These are phyloP conservation scores for Tubosaeta sp. DNA, from an alignment of 768 basidiomycete species.

Conservation along the genomic window DNA sequence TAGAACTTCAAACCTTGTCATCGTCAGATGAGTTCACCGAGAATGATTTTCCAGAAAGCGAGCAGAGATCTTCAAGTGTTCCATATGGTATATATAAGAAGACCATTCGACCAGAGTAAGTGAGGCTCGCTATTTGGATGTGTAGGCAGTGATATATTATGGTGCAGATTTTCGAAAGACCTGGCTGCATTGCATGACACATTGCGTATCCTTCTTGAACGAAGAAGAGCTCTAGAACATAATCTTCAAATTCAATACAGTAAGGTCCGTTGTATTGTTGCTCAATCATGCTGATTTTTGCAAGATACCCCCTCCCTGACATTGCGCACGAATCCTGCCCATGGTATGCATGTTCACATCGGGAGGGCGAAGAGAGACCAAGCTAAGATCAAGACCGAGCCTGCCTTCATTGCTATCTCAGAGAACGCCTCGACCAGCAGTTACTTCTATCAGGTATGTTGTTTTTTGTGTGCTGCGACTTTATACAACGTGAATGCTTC, in stretches of 20 bases:
- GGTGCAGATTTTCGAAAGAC: conserved; percentile 55
- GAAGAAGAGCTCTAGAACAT: conserved; percentile 50
- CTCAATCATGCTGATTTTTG: conserved; percentile 7
- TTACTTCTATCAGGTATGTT: conserved; percentile 60
- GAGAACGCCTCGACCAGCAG: conserved; percentile 63
- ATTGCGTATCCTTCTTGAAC: conserved; percentile 41
- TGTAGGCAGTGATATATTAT: background rate
- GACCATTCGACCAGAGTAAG: conserved; percentile 66
- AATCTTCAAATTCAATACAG: conserved; percentile 53
- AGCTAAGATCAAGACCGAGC: conserved; percentile 40
- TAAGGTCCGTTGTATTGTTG: conserved; percentile 24
- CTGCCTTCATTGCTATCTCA: conserved; percentile 54
- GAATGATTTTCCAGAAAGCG: conserved; percentile 13
- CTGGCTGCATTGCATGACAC: conserved; percentile 45
- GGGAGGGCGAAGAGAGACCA: conserved; percentile 61
- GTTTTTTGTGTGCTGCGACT: background rate
- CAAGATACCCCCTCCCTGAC: conserved; percentile 70
- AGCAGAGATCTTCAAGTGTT: conserved; percentile 18
- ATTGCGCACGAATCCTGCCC: conserved; percentile 60
- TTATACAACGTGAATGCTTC: background rate
- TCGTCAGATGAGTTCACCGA: conserved; percentile 21
- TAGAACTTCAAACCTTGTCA: conserved; percentile 19
- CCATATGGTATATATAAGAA: conserved; percentile 39
- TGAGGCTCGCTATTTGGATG: background rate
- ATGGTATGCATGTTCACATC: conserved; percentile 76